Conservation (phyloP, 148 eudicot species). For the Rhododendron vialii region DNA sequence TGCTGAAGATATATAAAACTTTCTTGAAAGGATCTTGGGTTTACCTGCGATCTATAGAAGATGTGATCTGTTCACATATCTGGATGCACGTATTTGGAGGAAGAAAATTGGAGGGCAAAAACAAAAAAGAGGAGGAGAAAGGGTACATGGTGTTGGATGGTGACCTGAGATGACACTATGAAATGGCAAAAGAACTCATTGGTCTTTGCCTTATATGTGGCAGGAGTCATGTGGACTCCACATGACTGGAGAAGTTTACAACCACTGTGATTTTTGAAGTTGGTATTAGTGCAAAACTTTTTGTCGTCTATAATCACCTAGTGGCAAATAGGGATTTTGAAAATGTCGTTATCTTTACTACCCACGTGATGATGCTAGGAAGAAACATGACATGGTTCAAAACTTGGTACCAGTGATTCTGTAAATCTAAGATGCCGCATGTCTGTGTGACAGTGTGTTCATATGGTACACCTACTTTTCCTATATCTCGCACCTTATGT, state of each 20-base stretch:
- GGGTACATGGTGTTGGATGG: neutral
- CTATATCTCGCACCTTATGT: neutral
- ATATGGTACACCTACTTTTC: neutral
- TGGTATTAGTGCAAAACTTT: neutral
- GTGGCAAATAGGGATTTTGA: neutral
- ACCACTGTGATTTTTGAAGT: neutral
- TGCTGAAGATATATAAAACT: neutral
- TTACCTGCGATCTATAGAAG: neutral
- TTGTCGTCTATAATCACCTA: neutral
- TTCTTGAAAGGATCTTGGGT: neutral
- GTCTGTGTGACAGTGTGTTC: neutral
- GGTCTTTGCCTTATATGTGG: neutral
- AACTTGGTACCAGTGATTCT: neutral
- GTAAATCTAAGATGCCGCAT: neutral
- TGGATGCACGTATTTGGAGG: neutral
- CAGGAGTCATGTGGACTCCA: neutral
- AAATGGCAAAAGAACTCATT: neutral
- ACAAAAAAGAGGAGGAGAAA: neutral
- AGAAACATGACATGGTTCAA: neutral
- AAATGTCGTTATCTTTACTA: neutral
- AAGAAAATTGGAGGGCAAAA: neutral
- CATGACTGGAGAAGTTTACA: neutral
- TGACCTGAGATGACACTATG: neutral
- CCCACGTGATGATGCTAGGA: neutral
- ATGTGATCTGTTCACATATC: neutral